Evolutionary conservation across 768 basidiomycete genomes (phyloP).

Genomic region (Sarcodon sp.): DNA sequence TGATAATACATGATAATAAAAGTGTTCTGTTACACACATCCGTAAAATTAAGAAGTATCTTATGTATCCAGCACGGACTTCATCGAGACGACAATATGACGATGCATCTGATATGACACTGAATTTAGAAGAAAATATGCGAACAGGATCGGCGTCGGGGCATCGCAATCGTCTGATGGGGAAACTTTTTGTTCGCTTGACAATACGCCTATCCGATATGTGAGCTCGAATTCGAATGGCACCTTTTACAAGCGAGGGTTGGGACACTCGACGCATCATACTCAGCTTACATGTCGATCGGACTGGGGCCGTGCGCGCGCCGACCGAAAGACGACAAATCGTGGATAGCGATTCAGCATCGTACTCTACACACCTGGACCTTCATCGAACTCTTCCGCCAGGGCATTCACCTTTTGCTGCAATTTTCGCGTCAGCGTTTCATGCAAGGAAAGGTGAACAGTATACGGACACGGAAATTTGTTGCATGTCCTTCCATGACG

Average conservation of each 20-base stretch:
- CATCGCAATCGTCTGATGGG: neutral
- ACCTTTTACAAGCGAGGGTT: constrained; percentile 60
- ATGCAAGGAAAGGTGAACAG: neutral
- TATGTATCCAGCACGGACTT: neutral
- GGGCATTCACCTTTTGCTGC: constrained; percentile 51
- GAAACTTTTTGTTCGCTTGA: constrained; percentile 48
- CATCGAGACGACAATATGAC: neutral
- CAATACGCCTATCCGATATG: constrained; percentile 61
- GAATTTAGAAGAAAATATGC: neutral
- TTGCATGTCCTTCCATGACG: constrained; percentile 52
- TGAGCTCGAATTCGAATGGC: constrained; percentile 48
- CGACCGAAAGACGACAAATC: too few relatives aligned
- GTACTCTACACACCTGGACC: constrained; percentile 32
- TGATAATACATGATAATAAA: neutral
- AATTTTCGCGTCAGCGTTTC: neutral
- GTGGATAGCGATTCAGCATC: neutral
- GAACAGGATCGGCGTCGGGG: neutral
- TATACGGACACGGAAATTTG: constrained; percentile 48
- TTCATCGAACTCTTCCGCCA: constrained; percentile 53
- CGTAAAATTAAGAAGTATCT: neutral
- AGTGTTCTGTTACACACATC: neutral
- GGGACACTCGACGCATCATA: neutral
- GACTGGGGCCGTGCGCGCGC: too few relatives aligned
- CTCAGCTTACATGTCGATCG: too few relatives aligned
- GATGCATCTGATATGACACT: neutral